Evolutionary conservation across 139 green algal species (phyloP), one percentile per base, ranked within the genome.

Genomic region (Raphidocelis subcapitata): DNA sequence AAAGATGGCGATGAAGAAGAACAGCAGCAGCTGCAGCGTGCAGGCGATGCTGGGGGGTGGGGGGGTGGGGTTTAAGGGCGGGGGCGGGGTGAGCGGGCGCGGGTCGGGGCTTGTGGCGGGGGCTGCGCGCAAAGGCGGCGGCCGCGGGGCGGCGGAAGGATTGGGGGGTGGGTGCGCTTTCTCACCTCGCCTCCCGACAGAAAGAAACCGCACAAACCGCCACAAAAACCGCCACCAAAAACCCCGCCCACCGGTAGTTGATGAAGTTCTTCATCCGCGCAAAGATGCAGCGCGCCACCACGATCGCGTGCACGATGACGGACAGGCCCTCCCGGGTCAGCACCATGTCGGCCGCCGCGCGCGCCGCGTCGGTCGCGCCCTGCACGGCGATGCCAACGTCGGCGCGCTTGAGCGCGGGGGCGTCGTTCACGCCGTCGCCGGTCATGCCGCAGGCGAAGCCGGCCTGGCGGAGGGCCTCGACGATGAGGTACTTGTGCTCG

Each of bases 361-460:
- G 87, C 16, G 92, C 92, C 10, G 92, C 92, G 67, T 95, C 91
- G 0, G 92, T 97, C 23, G 91, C 82, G 49, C 87, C 88, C 47
- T 82, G 65, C 44, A 97, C 91, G 26, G 92, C 92, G 62, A 97
- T 94, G 52, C 92, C 92, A 18, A 97, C 83, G 73, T 96, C 89
- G 18, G 91, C 91, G 29, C 79, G 81, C 80, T 77, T 96, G 5
- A 97, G 80, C 1, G 92, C 91, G 10, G 91, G 91, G 0, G 91
- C 92, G 73, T 97, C 92, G 77, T 97, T 97, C 36, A 97, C 93
- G 46, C 93, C 93, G 72, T 97, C 92, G 35, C 92, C 92, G 5
- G 92, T 97, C 91, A 97, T 96, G 67, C 87, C 89, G 35, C 82
- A 73, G 24, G 82, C 86, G 76, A 91, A 91, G 70, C 89, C 89